Evolutionary conservation across 768 basidiomycete genomes (phyloP), one percentile per base, ranked within the genome.

Genomic region (Boletus eberwhitei): DNA sequence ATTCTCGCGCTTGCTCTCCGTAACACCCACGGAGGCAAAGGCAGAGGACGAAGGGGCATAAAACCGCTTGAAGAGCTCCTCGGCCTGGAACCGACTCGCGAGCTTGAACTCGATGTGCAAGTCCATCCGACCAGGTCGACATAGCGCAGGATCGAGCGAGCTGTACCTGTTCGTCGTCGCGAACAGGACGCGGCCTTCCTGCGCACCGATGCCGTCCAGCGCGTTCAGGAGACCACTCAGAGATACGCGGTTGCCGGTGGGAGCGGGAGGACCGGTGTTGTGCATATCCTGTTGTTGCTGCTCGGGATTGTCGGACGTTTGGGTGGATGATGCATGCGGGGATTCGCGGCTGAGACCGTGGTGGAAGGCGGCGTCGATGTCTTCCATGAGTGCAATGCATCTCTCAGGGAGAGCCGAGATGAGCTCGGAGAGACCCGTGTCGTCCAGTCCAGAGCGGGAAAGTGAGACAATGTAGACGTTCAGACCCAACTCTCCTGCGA

Each of bases 301-400:
- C 1, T 52, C 45, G 3, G 54, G 38, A 17, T 42, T 32, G 21
- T 47, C 14, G 2, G 54, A 2, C 6, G 17, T 19, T 36, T 51
- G 54, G 1, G 52, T 35, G 11, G 52, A 5, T 4, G 57, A 4
- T 11, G 21, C 16, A 0, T 19, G 4, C 17, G 58, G 35, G 4
- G 50, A 46, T n/a, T 75, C 72, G 37, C 75, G 75, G 39, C 48
- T 73, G 47, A 79, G 59, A 21, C 73, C 71, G 41, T 73, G 75
- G 32, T 73, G 72, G 70, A 91, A 88, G 3, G 88, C 89, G 3
- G 85, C 87, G 59, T 93, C 90, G 51, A 92, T 86, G 65, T 92
- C 90, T 67, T 92, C 89, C 82, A 93, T 89, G 35, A 93, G 75
- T 5, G 85, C 82, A 52, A 92, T 86, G 61, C 85, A 89, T 59